phyloP scores from a whole-genome alignment of 441 rosid species.

The Francoa sonchifolia region DNA sequence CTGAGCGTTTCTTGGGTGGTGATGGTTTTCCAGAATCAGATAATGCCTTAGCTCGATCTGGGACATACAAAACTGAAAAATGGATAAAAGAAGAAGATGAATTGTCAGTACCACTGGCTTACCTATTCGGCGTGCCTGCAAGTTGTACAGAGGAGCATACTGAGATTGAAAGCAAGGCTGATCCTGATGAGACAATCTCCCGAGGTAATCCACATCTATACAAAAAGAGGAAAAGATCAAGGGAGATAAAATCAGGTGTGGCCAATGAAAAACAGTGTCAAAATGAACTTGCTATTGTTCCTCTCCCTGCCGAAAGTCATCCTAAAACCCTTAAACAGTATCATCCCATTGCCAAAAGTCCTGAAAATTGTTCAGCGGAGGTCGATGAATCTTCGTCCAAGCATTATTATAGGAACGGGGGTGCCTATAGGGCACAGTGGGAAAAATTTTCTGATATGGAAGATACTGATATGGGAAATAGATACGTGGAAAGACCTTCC shows the following conservation, averaged over 20 bases:
- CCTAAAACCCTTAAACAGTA: constrained; percentile 20
- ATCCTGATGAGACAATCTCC: constrained; percentile 8
- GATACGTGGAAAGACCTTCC: constrained; percentile 24
- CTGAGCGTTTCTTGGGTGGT: constrained; percentile 54
- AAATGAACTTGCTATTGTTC: constrained; percentile 37
- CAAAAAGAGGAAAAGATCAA: constrained; percentile 12
- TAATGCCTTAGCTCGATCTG: constrained; percentile 27
- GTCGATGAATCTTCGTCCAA: constrained; percentile 11
- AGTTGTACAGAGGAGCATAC: constrained; percentile 14
- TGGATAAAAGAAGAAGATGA: constrained; percentile 28
- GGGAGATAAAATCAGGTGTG: constrained; percentile 13
- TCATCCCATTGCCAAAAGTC: constrained; percentile 19
- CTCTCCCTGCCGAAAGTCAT: constrained; percentile 28
- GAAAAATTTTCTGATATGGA: constrained; percentile 27
- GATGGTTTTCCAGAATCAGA: constrained; percentile 28
- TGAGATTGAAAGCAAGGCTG: background rate
- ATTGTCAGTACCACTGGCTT: constrained; percentile 37
- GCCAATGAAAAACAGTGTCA: constrained; percentile 13
- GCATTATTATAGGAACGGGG: constrained; percentile 16
- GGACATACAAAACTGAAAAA: constrained; percentile 29
- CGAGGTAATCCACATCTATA: constrained; percentile 10
- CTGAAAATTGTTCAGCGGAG: constrained; percentile 9
- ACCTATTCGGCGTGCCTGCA: constrained; percentile 19
- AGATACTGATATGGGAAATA: constrained; percentile 33
- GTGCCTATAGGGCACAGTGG: constrained; percentile 1